These are phyloP conservation scores for Senecio squalidus DNA, from an alignment of 140 eudicot species.

Conservation along the genomic window DNA sequence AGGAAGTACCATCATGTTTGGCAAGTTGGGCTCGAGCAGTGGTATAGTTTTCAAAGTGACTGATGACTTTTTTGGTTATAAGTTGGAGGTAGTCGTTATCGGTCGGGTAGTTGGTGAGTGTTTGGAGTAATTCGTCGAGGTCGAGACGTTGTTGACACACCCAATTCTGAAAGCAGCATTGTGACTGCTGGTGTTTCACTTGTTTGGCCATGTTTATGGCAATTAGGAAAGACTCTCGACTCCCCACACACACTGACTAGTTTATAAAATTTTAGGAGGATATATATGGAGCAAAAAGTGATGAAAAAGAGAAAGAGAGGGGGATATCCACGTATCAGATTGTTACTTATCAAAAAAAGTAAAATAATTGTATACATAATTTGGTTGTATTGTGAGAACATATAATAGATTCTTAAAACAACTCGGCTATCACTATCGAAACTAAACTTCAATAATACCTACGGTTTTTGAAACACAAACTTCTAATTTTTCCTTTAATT, in stretches of 20 bases:
- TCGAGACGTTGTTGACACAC: slow-evolving; percentile 37
- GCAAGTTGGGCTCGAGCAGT: slow-evolving; percentile 27
- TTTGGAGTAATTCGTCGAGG: slow-evolving; percentile 30
- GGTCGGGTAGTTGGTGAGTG: slow-evolving; percentile 20
- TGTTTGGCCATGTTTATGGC: slow-evolving; percentile 23
- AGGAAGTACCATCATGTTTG: slow-evolving; percentile 28
- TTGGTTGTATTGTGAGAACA: not conserved
- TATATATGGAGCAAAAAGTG: not conserved
- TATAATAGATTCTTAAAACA: too few relatives aligned
- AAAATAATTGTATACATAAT: not conserved
- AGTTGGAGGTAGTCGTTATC: slow-evolving; percentile 21
- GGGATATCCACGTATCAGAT: not conserved
- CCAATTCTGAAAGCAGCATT: slow-evolving; percentile 38
- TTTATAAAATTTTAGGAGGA: not conserved
- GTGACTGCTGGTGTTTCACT: slow-evolving; percentile 18
- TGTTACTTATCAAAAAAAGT: not conserved
- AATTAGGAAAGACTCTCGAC: not conserved
- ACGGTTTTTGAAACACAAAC: too few relatives aligned
- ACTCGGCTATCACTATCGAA: too few relatives aligned
- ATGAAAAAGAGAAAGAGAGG: not conserved
- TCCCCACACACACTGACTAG: not conserved
- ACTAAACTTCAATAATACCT: too few relatives aligned
- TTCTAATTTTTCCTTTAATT: too few relatives aligned
- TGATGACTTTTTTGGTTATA: slow-evolving; percentile 24
- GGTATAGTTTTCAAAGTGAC: slow-evolving; percentile 37